phyloP scores from a whole-genome alignment of 805 yeast genomes.

The Candida multigemmis region DNA sequence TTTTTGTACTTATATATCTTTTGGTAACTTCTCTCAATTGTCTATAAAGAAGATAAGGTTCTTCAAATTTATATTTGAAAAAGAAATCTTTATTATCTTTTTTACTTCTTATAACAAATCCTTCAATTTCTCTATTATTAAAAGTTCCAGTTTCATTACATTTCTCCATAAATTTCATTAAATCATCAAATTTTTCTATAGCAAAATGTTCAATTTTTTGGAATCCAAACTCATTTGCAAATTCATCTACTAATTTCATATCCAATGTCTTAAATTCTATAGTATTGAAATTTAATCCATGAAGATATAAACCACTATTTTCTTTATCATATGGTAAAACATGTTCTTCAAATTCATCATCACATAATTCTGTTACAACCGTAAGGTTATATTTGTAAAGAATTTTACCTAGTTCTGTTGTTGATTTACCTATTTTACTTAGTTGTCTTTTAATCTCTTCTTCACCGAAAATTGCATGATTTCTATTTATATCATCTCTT shows the following conservation, averaged over 20 bases:
- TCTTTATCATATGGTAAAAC: constrained; percentile 64
- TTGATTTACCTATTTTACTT: constrained; percentile 21
- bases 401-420: constrained; percentile 44
- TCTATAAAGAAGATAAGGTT: constrained; percentile 87
- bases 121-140: constrained; percentile 72
- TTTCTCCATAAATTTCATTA: constrained; percentile 44
- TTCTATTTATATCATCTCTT: constrained; percentile 39
- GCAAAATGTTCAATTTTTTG: constrained; percentile 41
- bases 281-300: constrained; percentile 73
- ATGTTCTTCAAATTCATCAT: constrained; percentile 91
- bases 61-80: constrained; percentile 91
- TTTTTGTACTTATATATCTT: constrained; percentile 30
- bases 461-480: constrained; percentile 75
- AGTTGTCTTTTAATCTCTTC: constrained; percentile 49
- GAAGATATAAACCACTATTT: constrained; percentile 76
- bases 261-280: constrained; percentile 57
- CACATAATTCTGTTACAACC: constrained; percentile 89
- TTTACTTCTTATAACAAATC: constrained; percentile 79
- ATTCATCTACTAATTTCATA: constrained; percentile 46
- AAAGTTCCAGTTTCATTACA: constrained; percentile 63
- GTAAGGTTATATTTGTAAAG: constrained; percentile 52
- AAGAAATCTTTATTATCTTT: constrained; percentile 34
- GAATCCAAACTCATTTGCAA: constrained; percentile 69
- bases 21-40: constrained; percentile 82
- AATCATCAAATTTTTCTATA: constrained; percentile 25